Base-by-base conservation (phyloP, 352 stramenopile species). In the Blastocystis sp. region DNA sequence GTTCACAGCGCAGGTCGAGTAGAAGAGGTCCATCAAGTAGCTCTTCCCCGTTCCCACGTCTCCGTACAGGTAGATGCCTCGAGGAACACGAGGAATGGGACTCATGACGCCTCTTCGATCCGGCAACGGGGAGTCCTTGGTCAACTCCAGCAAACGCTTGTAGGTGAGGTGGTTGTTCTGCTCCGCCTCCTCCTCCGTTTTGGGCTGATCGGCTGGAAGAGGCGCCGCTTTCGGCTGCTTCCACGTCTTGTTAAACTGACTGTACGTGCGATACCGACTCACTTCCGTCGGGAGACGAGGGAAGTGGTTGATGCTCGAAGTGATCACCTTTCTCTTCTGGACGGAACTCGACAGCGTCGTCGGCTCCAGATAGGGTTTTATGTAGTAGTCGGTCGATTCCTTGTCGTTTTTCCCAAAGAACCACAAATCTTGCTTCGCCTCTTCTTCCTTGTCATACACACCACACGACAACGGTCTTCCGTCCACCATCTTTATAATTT, bases 11-110 rank as follows among this genome's bases (percentile, higher is more conserved):
- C 33, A 45, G 0, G 77, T 65, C 21, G 93, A 79, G 90, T 95
- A 98, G 91, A 98, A 98, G 24, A 97, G 89, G 91, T 98, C 95
- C 94, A 98, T 96, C 16, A 98, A 92, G 93, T 98, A 96, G 24
- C 94, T 97, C 92, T 99, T 99, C 61, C 96, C 96, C 12, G 94
- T 97, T 50, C 96, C 97, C 19, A 98, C 96, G 65, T 94, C 91
- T 65, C 96, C 96, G 88, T 98, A 92, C 59, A 99, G 81, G 93
- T 98, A 98, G 35, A 98, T 91, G 24, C 97, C 96, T 59, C 78
- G 78, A 1, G 78, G 78, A 80, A 88, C 39, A 1, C 71, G 39
- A 16, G 71, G 71, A 39, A 66, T 81, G 16, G 39, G 21, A 39
- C 71, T 81, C 71, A 63, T 59, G 2, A 63, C 26, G 55, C 71